Base-by-base conservation (phyloP, 2,329 filamentous ascomycete genomes). In the Hypoxylon sp. region DNA sequence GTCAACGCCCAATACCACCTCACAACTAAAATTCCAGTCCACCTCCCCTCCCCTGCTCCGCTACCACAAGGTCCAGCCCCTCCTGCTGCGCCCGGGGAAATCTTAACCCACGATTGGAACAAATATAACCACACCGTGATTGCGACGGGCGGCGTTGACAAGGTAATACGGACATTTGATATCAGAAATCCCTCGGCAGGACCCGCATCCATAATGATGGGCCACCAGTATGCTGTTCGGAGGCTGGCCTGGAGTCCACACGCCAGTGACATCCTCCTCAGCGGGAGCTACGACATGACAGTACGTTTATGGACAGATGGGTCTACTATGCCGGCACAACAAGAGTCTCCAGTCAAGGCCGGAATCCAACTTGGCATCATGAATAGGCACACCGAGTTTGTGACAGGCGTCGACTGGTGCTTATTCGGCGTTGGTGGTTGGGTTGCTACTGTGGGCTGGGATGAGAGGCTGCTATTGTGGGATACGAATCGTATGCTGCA, bases 91-190 rank as follows among this genome's bases (percentile, higher is more conserved):
- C 94, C 94, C 0, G 86, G 89, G 8, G 96, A 99, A 83, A 89
- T 93, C 40, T 87, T 99, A 33, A 97, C 95, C 0, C 96, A 98
- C 81, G 96, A 99, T 81, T 99, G 96, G 96, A 99, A 99, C 83
- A 99, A 99, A 81, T 99, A 99, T 82, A 89, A 92, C 42, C 90
- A 94, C 72, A 91, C 90, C 0, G 85, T 98, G 27, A 84, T 99
- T 61, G 96, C 96, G 0, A 94, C 94, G 0, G 96, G 90, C 1
- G 95, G 96, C 61, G 96, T 98, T 2, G 96, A 99, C 80, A 88
- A 92, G 60, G 83, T 91, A 17, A 91, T 99, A 68, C 90, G 96
- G 53, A 96, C 92, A 0, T 98, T 98, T 76, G 96, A 99, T 79
- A 91, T 98, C 50, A 87, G 96, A 48, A 91, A 90, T 75, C 92